Percentiles rank a stretch among this genome's conserved stretches.
These are phyloP conservation scores for Zymoseptoria brevis DNA, from an alignment of 2,329 filamentous ascomycete genomes.

Conservation along the genomic window DNA sequence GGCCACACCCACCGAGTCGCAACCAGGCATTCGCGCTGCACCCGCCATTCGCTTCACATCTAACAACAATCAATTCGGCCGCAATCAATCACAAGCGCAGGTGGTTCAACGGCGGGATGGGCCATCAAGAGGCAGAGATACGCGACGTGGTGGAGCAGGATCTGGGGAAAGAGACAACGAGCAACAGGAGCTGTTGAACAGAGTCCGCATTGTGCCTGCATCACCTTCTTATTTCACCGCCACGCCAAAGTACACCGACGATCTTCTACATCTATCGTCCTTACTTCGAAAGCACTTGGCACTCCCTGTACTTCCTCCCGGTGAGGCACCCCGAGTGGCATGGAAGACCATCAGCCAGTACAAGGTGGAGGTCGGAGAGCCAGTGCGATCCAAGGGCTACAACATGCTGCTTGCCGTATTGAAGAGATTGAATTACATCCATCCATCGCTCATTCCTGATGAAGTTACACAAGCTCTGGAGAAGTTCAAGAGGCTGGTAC, in stretches of 20 bases:
- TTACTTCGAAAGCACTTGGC: constrained; percentile 64
- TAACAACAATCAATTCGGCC: constrained; percentile 20
- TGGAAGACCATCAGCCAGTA: constrained; percentile 79
- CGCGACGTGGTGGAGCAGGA: constrained; percentile 5
- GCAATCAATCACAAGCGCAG: constrained; percentile 9
- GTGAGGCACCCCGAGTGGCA: constrained; percentile 62
- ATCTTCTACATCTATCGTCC: constrained; percentile 63
- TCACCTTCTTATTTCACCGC: constrained; percentile 95
- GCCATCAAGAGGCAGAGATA: neutral
- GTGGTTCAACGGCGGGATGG: constrained; percentile 9
- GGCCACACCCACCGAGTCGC: constrained; percentile 19
- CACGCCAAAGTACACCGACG: constrained; percentile 77
- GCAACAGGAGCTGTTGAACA: constrained; percentile 22
- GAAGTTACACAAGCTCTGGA: constrained; percentile 59
- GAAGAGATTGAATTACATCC: constrained; percentile 75
- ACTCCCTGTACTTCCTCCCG: constrained; percentile 60
- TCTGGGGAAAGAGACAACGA: constrained; percentile 6
- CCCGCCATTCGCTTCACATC: constrained; percentile 23
- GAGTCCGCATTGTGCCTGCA: constrained; percentile 64
- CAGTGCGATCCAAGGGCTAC: constrained; percentile 69
- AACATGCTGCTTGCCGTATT: constrained; percentile 66
- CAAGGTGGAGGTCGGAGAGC: constrained; percentile 61
- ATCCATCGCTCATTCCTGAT: constrained; percentile 64
- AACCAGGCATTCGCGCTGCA: constrained; percentile 21
- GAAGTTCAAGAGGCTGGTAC: constrained; percentile 66